Percentiles rank a stretch among this genome's conserved stretches.
phyloP scores from a whole-genome alignment of 148 eudicot genomes.

The Chenopodium suecicum region DNA sequence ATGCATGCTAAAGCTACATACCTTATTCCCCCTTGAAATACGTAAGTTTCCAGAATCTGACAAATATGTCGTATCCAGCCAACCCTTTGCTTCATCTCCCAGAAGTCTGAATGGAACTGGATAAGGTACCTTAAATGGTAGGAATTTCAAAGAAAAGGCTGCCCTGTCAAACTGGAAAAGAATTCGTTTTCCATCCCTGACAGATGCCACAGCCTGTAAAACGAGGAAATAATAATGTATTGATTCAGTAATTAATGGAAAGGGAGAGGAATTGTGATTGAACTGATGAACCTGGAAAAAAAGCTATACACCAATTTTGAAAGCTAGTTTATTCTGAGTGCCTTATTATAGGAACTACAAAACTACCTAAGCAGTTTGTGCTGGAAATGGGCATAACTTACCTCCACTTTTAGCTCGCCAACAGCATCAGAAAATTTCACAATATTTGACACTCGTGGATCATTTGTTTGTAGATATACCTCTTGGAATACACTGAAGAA shows the following conservation, averaged over 20 bases:
- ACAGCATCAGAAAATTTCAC: conserved; percentile 83
- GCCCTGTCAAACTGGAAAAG: conserved; percentile 93
- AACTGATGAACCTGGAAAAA: not conserved
- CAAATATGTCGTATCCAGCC: conserved; percentile 98
- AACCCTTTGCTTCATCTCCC: conserved; percentile 97
- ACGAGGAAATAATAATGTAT: not conserved
- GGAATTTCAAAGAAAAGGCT: conserved; percentile 82
- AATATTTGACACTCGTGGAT: conserved; percentile 94
- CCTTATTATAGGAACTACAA: not conserved
- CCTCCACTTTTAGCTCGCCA: conserved; percentile 99
- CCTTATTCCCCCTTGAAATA: conserved; percentile 97
- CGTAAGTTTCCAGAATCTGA: conserved; percentile 87
- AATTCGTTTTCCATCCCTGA: conserved; percentile 74
- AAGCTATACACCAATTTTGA: no score
- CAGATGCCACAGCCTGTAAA: conserved; percentile 80
- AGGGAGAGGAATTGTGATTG: not conserved
- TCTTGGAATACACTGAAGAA: conserved; percentile 92
- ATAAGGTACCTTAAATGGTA: conserved; percentile 95
- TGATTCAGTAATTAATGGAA: not conserved
- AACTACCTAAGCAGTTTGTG: not conserved
- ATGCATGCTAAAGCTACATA: conserved; percentile 29
- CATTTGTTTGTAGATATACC: conserved; percentile 64
- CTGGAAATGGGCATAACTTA: conserved; percentile 20
- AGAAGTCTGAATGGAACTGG: conserved; percentile 96
- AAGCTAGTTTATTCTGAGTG: no score